phyloP scores from a whole-genome alignment of 345 rosid genomes.

The Aegle marmelos region DNA sequence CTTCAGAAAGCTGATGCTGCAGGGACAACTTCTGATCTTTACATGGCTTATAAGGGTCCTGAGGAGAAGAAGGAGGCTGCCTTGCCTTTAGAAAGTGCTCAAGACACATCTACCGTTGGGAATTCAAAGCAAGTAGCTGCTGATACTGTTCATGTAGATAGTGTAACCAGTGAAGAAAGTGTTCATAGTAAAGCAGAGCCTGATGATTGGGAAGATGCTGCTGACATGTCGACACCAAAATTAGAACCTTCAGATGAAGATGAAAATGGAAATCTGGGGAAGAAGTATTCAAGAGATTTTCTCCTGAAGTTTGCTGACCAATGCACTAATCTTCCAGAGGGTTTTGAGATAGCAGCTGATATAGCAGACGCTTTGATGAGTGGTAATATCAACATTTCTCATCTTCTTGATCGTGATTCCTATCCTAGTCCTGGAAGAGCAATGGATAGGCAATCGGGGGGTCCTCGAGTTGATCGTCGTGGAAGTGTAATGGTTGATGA shows the following conservation, averaged over 20 bases:
- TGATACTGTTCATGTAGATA: constrained; percentile 28
- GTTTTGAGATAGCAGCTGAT: constrained; percentile 51
- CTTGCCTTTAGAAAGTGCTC: constrained; percentile 27
- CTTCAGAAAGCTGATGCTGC: constrained; percentile 95
- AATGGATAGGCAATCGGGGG: constrained; percentile 58
- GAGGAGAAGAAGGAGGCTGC: constrained; percentile 70
- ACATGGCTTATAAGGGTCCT: constrained; percentile 86
- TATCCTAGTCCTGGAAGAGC: constrained; percentile 59
- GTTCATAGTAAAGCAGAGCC: constrained; percentile 58
- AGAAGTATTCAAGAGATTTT: constrained; percentile 95
- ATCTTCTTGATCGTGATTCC: constrained; percentile 50
- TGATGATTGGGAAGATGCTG: constrained; percentile 99
- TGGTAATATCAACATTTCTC: constrained; percentile 35
- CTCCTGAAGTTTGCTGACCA: constrained; percentile 71
- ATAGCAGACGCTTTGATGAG: constrained; percentile 42
- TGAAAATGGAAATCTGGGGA: constrained; percentile 39
- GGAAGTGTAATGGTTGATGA: constrained; percentile 57
- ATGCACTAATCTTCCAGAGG: constrained; percentile 65
- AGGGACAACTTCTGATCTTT: constrained; percentile 79
- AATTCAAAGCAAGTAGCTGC: constrained; percentile 35
- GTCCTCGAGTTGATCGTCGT: constrained; percentile 70
- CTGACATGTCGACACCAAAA: constrained; percentile 78
- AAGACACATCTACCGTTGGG: constrained; percentile 23
- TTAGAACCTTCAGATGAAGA: constrained; percentile 51
- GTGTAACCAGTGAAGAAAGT: constrained; percentile 28